Evolutionary conservation across 1,284 basidiomycete species (phyloP), one percentile per base, ranked within the genome.

Genomic region (Leccinum angustisporum): DNA sequence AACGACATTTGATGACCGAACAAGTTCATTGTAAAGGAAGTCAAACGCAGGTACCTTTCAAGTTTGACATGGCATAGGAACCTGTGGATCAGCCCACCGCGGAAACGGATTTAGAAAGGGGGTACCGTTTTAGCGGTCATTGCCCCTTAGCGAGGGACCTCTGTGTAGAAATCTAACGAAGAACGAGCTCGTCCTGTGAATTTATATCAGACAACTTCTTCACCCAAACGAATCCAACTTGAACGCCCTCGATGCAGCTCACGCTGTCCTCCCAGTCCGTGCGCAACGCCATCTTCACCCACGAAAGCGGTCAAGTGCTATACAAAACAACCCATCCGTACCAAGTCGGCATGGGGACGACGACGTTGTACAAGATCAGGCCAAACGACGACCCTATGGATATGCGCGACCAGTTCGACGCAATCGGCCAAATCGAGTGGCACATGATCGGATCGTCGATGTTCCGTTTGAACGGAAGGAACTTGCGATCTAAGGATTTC

Each of bases 321-420:
- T 75, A 73, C 62, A 76, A 67, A n/a, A 76, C 74, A 4, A 30
- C 62, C 1, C 75, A 71, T 34, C 65, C 68, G 8, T 34, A 13
- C 10, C n/a, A 21, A 25, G 34, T 74, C 18, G 57, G 63, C 16
- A 34, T 58, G 56, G 60, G 67, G 1, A 66, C 61, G 57, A 73
- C 74, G 25, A 69, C 57, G 11, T 36, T 76, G 21, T 18, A 67
- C 58, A 75, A 74, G 52, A 62, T 74, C 60, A 63, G 51, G 33
- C 57, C 68, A 5, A 73, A 70, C 50, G 61, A 63, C 1, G 64
- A 73, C 36, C 67, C 59, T 0, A 50, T 50, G 61, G 65, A 74
- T 56, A 75, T 75, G 74, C 68, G 30, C 25, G 68, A 75, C 60
- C 61, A 62, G 1, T 73, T 75, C 34, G 65, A 63, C 6, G 43